A percentile compares a stretch with the other conserved stretches of the same genome.
phyloP scores from a whole-genome alignment of 1,284 basidiomycete genomes.

The Boletus holoroseus region DNA sequence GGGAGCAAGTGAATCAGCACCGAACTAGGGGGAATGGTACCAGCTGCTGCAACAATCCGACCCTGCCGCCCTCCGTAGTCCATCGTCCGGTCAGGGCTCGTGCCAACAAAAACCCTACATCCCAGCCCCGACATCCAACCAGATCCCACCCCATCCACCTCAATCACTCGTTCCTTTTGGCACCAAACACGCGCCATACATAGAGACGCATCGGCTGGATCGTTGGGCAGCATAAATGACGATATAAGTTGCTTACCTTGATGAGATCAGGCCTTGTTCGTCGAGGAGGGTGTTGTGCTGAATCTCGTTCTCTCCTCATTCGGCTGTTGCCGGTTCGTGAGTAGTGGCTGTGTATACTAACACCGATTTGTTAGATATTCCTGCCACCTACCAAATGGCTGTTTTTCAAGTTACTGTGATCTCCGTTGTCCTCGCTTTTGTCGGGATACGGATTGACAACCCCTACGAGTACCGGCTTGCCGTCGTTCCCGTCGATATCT shows the following conservation, averaged over 20 bases:
- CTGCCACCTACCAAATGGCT: too few relatives aligned
- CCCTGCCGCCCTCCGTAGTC: neutral
- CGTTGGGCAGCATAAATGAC: neutral
- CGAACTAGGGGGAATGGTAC: neutral
- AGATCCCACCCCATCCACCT: slow-evolving; percentile 20
- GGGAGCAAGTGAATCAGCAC: slow-evolving; percentile 4
- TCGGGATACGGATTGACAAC: too few relatives aligned
- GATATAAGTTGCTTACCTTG: slow-evolving; percentile 22
- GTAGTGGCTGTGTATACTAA: slow-evolving; percentile 22
- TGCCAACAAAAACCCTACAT: neutral
- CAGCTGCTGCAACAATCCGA: neutral
- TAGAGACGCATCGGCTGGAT: neutral
- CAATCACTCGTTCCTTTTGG: neutral
- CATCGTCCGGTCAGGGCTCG: neutral
- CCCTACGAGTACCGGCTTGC: too few relatives aligned
- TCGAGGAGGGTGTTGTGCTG: slow-evolving; percentile 11
- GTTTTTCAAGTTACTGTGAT: neutral
- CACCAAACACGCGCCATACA: neutral
- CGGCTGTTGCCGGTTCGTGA: slow-evolving; percentile 24
- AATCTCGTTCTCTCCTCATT: neutral
- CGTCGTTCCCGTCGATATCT: too few relatives aligned
- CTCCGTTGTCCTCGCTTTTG: too few relatives aligned
- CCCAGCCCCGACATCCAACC: slow-evolving; percentile 17
- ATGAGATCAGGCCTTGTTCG: slow-evolving; percentile 26
- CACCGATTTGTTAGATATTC: neutral